phyloP scores from a whole-genome alignment of 345 rosid species.

The Nasturtium officinale region DNA sequence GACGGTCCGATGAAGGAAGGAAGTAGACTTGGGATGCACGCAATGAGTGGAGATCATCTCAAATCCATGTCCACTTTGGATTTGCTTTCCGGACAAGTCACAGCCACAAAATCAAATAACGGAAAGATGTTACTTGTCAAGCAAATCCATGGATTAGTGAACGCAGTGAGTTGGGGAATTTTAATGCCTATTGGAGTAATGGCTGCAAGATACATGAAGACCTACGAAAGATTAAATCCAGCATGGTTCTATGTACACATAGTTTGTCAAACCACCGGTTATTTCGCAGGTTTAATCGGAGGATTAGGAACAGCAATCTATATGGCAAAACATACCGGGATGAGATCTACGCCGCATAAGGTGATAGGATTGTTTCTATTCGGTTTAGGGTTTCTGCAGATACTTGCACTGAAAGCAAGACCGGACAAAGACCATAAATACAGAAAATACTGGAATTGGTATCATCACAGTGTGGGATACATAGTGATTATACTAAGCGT shows the following conservation, averaged over 20 bases:
- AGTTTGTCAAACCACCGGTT: constrained; percentile 64
- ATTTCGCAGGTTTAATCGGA: constrained; percentile 49
- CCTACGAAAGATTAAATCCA: constrained; percentile 65
- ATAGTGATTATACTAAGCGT: constrained; percentile 56
- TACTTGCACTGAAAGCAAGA: constrained; percentile 44
- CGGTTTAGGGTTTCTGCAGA: constrained; percentile 26
- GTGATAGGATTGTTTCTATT: constrained; percentile 20
- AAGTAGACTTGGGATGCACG: constrained; percentile 26
- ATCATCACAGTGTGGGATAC: constrained; percentile 70
- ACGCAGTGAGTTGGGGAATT: constrained; percentile 78
- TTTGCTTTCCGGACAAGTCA: constrained; percentile 34
- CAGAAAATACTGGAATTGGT: constrained; percentile 75
- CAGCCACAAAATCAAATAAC: neutral
- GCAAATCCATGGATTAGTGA: constrained; percentile 71
- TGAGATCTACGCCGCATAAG: constrained; percentile 4
- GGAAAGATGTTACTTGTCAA: constrained; percentile 42
- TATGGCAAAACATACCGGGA: constrained; percentile 29
- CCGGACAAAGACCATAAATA: constrained; percentile 72
- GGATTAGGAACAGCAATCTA: constrained; percentile 43
- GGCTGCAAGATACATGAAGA: constrained; percentile 69
- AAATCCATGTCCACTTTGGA: constrained; percentile 39
- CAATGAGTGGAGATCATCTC: constrained; percentile 21
- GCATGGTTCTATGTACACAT: constrained; percentile 78
- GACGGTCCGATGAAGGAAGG: constrained; percentile 31
- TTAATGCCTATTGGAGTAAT: constrained; percentile 76